A percentile compares a stretch with the other conserved stretches of the same genome.
phyloP scores from a whole-genome alignment of 345 rosid genomes.

The Arabidopsis suecica region DNA sequence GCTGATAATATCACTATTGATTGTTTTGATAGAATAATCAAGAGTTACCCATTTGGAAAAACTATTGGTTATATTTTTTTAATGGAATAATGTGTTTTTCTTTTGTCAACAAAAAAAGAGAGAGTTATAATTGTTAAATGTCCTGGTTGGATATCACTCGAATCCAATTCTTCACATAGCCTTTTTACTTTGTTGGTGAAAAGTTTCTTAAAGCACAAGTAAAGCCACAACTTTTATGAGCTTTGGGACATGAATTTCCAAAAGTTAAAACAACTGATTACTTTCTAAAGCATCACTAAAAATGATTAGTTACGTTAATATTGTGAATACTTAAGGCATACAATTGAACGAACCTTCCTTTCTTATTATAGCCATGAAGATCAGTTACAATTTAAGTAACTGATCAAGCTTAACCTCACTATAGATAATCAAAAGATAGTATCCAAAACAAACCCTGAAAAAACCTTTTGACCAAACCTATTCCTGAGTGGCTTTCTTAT shows the following conservation, averaged over 20 bases:
- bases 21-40: too few relatives aligned
- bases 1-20: background rate
- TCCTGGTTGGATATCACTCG: background rate
- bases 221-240: background rate
- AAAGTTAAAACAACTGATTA: background rate
- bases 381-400: slow-evolving; percentile 17
- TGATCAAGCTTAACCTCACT: slow-evolving; percentile 5
- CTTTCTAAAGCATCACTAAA: background rate
- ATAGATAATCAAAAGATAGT: background rate
- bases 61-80: too few relatives aligned
- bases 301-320: background rate
- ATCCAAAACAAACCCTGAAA: slow-evolving; percentile 12
- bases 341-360: background rate
- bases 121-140: too few relatives aligned
- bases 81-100: background rate
- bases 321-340: background rate
- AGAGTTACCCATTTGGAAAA: too few relatives aligned
- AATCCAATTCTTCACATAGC: slow-evolving; percentile 2
- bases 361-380: slow-evolving; percentile 18
- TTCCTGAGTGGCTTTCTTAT: slow-evolving; percentile 63
- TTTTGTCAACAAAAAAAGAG: background rate
- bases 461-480: slow-evolving; percentile 21
- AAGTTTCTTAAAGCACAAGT: background rate
- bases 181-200: slow-evolving; percentile 2
- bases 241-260: background rate